Evolutionary conservation across 306 rosid species (phyloP).

Genomic region (Trifolium subterraneum): DNA sequence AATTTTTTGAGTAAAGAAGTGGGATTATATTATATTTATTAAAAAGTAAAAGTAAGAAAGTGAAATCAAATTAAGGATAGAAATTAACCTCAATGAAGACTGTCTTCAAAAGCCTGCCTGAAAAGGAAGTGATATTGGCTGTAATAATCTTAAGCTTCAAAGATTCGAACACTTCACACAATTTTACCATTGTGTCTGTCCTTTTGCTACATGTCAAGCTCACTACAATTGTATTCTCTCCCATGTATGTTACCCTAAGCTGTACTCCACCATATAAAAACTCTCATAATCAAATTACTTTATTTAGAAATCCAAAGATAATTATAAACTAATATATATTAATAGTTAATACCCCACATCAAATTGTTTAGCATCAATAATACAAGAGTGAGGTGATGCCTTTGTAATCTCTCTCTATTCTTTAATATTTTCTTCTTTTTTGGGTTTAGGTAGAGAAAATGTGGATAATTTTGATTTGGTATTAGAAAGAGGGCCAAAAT

Average conservation of each 20-base stretch:
- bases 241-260: conserved; percentile 79
- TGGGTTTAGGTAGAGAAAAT: neutral
- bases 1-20: neutral
- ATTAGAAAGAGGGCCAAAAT: no score
- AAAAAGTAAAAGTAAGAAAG: neutral
- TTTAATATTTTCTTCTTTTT: neutral
- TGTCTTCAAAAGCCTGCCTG: conserved; percentile 82
- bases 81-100: conserved; percentile 80
- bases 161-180: conserved; percentile 89
- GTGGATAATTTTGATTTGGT: neutral
- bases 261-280: conserved; percentile 43
- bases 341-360: neutral
- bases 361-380: conserved; percentile 42
- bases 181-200: conserved; percentile 85
- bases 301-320: neutral
- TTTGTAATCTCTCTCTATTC: neutral
- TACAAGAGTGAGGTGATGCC: conserved; percentile 34
- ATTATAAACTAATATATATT: neutral
- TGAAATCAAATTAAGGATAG: neutral
- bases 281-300: neutral
- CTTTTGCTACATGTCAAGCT: conserved; percentile 86
- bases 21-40: neutral
- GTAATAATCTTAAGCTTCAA: conserved; percentile 85
- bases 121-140: conserved; percentile 68
- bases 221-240: conserved; percentile 74